Evolutionary conservation across 495 filamentous ascomycete species (phyloP).

Genomic region (Rusavskia elegans): DNA sequence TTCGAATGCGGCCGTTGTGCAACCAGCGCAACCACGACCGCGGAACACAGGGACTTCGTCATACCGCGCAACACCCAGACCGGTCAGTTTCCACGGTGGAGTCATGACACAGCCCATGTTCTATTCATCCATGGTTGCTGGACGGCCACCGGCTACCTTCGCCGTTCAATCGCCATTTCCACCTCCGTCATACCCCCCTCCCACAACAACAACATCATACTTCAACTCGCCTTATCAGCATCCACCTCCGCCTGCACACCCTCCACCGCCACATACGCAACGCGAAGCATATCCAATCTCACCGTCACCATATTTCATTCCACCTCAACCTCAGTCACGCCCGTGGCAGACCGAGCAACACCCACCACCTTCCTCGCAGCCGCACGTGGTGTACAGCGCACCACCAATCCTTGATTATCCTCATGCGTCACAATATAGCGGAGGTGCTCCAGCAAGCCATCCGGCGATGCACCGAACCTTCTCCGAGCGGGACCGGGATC

Average conservation of each 20-base stretch:
- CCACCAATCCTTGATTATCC: conserved; percentile 11
- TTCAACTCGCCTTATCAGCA: conserved; percentile 16
- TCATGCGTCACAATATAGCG: not conserved
- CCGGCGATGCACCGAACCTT: not conserved
- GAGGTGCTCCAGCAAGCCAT: not conserved
- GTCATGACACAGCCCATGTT: conserved; percentile 8
- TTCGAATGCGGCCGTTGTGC: not conserved
- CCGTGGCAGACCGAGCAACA: conserved; percentile 8
- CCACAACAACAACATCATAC: conserved; percentile 12
- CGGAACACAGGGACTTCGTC: conserved; percentile 1
- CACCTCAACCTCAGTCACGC: conserved; percentile 9
- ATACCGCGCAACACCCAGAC: conserved; percentile 13
- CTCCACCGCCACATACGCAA: conserved; percentile 3
- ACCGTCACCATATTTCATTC: conserved; percentile 13
- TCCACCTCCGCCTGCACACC: conserved; percentile 5
- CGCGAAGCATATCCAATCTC: not conserved
- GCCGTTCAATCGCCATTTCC: conserved; percentile 8
- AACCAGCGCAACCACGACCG: conserved; percentile 4
- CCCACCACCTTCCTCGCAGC: conserved; percentile 5
- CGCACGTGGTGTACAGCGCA: conserved; percentile 3
- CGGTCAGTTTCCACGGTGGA: conserved; percentile 29
- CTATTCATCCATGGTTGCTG: not conserved
- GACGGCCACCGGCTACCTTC: conserved; percentile 1
- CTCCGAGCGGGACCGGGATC: conserved; percentile 3
- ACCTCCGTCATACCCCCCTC: conserved; percentile 12